A percentile compares a stretch with the other conserved stretches of the same genome.
Evolutionary conservation across 2,329 filamentous ascomycete species (phyloP).

Genomic region (Fusarium nanum): DNA sequence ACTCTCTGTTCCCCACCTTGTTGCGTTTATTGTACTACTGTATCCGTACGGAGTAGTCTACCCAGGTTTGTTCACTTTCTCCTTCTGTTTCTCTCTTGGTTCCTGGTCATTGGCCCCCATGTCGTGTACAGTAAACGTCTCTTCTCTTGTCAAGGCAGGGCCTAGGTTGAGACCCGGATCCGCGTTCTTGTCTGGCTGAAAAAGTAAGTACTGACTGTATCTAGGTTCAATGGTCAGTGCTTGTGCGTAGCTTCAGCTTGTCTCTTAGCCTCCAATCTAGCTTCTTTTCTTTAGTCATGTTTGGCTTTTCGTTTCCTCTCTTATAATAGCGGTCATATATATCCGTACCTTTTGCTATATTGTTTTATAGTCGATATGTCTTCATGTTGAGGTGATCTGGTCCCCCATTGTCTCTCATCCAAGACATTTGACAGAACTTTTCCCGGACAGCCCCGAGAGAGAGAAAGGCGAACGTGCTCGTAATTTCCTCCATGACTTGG

Average conservation of each 20-base stretch:
- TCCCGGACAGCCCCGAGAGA: background rate
- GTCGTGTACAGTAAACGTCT: slow-evolving; percentile 3
- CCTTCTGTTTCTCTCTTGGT: slow-evolving; percentile 15
- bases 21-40: slow-evolving; percentile 32
- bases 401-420: slow-evolving; percentile 1
- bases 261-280: slow-evolving; percentile 16
- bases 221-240: background rate
- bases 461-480: background rate
- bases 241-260: slow-evolving; percentile 35
- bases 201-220: background rate
- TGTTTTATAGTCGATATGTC: background rate
- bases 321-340: background rate
- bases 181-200: slow-evolving; percentile 5
- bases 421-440: background rate
- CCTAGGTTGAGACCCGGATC: slow-evolving; percentile 9
- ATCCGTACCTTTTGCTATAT: background rate
- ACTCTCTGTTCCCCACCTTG: slow-evolving; percentile 28
- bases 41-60: background rate
- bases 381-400: background rate
- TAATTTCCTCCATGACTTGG: slow-evolving; percentile 13
- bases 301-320: slow-evolving; percentile 23
- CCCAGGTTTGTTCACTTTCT: slow-evolving; percentile 5
- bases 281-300: slow-evolving; percentile 12
- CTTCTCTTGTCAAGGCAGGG: slow-evolving; percentile 16
- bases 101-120: slow-evolving; percentile 12